These are phyloP conservation scores for Aristolochia contorta DNA, from an alignment of 164 flowering plant species.

Conservation along the genomic window DNA sequence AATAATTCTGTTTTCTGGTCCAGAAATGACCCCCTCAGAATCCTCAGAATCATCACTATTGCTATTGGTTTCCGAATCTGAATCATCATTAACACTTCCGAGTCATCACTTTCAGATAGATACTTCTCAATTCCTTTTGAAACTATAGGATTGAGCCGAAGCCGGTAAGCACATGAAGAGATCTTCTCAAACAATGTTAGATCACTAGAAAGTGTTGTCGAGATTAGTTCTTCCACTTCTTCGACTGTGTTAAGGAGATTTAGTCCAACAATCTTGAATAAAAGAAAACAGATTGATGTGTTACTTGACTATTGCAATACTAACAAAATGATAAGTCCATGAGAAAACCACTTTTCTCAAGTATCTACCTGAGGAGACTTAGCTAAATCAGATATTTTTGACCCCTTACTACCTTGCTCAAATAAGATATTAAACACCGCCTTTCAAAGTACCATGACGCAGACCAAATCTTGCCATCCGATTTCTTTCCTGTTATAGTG, in stretches of 20 bases:
- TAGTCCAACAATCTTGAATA: conserved; percentile 60
- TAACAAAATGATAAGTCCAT: too few species aligned
- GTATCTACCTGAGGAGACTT: conserved; percentile 40
- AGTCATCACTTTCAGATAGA: conserved; percentile 54
- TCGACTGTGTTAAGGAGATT: conserved; percentile 39
- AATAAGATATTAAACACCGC: conserved; percentile 61
- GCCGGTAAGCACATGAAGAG: conserved; percentile 62
- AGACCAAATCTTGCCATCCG: conserved; percentile 57
- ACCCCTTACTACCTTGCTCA: conserved; percentile 61
- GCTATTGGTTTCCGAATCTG: conserved; percentile 21
- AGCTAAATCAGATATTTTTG: conserved; percentile 68
- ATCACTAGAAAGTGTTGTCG: conserved; percentile 81
- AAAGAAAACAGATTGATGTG: background rate
- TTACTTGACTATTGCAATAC: too few species aligned
- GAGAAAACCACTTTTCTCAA: too few species aligned
- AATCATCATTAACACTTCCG: conserved; percentile 70
- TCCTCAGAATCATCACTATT: conserved; percentile 25
- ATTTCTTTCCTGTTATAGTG: conserved; percentile 44
- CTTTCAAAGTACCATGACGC: conserved; percentile 70
- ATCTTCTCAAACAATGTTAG: conserved; percentile 94
- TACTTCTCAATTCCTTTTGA: conserved; percentile 25
- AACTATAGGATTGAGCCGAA: conserved; percentile 37
- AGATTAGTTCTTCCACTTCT: conserved; percentile 52
- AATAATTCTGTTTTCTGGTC: conserved; percentile 13
- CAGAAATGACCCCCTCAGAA: conserved; percentile 27